Base-by-base conservation (phyloP, 202 grass and related monocot species). In the Tripidium arundinaceum region DNA sequence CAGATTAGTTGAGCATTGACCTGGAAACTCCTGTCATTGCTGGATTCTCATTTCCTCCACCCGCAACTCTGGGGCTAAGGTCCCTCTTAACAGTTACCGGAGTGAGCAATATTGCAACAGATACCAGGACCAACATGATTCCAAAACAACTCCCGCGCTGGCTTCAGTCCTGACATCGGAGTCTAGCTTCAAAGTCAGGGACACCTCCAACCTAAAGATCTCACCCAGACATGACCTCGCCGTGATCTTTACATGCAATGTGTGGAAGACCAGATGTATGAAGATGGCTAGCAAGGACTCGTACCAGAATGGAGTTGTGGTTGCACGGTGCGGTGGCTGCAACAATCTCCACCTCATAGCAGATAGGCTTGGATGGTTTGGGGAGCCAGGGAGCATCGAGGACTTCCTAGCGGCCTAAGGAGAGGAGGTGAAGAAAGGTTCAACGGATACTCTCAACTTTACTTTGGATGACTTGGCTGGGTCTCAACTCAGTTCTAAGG, bases 341-440 rank as follows among this genome's bases (percentile, higher is more conserved):
- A 90, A 87, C 68, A 97, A 92, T 75, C 79, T 94, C 37, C 91
- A 97, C 73, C 86, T 94, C 54, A 94, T 97, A 12, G 83, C 94
- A 0, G 91, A 97, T 47, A 88, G 89, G 12, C 85, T 97, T 0
- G 94, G 94, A 7, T 97, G 91, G 94, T 97, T 97, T 9, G 94
- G 94, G 8, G 66, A 97, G 78, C 82, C 89, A 10, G 94, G 89
- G 26, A 94, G 91, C 85, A 89, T 94, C 2, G 94, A 97, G 77
- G 94, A 97, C 74, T 88, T 94, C 50, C 74, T 97, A 65, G 87
- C 87, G 3, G 65, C 64, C 6, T 76, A 77, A 75, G 94, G 94
- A 31, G 87, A 97, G 33, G 91, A 97, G 39, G 91, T 94, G 36
- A 97, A 85, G 87, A 94, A 81, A 85, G 89, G 89, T 62, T 86